Conservation (phyloP, 352 stramenopile genomes). For the Globisporangium canariense region DNA sequence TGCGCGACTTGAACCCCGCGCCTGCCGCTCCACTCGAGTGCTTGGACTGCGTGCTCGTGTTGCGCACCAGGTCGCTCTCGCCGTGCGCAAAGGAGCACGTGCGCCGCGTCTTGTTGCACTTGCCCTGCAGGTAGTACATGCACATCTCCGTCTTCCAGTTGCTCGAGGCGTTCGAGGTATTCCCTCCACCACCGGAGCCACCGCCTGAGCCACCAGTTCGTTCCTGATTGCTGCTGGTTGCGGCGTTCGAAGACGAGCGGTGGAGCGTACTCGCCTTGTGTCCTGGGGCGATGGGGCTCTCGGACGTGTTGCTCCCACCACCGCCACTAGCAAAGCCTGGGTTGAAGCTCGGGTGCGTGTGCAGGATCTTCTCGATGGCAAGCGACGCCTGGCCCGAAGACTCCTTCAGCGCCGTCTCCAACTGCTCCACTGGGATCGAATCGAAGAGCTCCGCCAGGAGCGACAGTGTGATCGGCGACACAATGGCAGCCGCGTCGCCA, state of each 20-base stretch:
- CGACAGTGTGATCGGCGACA: conserved; percentile 60
- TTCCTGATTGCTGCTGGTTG: neutral
- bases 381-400: conserved; percentile 46
- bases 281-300: neutral
- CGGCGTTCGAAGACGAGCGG: conserved; percentile 19
- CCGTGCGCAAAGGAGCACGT: conserved; percentile 87
- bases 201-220: conserved; percentile 19
- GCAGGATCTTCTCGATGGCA: conserved; percentile 66
- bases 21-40: conserved; percentile 12
- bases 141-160: conserved; percentile 90
- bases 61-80: conserved; percentile 69
- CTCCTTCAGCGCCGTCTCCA: conserved; percentile 49
- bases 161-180: conserved; percentile 22
- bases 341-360: conserved; percentile 71
- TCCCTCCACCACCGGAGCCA: neutral
- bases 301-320: neutral
- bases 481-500: conserved; percentile 3
- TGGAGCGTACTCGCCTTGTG: conserved; percentile 22
- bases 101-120: conserved; percentile 86
- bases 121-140: conserved; percentile 88
- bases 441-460: conserved; percentile 74
- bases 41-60: conserved; percentile 24
- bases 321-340: conserved; percentile 18
- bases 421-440: conserved; percentile 54
- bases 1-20: conserved; percentile 65